Evolutionary conservation across 2,329 filamentous ascomycete species (phyloP).

Genomic region (Epicoccum sorghinum): DNA sequence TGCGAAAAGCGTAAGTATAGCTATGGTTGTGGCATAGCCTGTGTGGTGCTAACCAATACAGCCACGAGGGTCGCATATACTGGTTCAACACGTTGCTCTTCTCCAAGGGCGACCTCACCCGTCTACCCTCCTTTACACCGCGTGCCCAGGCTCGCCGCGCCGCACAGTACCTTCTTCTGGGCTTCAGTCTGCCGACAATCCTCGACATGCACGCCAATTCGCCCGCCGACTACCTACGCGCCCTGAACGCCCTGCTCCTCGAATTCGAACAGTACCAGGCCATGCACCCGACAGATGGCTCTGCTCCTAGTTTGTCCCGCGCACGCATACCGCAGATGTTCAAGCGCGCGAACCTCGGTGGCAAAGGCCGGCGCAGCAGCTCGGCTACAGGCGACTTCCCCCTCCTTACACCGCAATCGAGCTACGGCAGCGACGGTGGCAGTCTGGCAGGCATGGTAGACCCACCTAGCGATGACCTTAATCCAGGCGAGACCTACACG

Average conservation of each 20-base stretch:
- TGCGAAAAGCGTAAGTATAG: conserved; percentile 79
- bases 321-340: conserved; percentile 70
- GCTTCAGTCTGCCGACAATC: conserved; percentile 86
- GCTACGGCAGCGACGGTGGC: conserved; percentile 34
- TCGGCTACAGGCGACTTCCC: conserved; percentile 60
- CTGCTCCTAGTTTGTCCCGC: conserved; percentile 71
- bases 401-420: conserved; percentile 24
- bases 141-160: conserved; percentile 87
- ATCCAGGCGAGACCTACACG: conserved; percentile 81
- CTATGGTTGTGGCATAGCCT: no score
- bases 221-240: conserved; percentile 83
- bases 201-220: conserved; percentile 84
- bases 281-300: conserved; percentile 79
- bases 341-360: conserved; percentile 49
- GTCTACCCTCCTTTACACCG: conserved; percentile 84
- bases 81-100: conserved; percentile 99
- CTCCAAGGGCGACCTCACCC: conserved; percentile 77
- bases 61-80: conserved; percentile 91
- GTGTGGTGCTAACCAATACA: conserved; percentile 47
- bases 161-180: conserved; percentile 91
- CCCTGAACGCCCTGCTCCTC: conserved; percentile 80
- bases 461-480: conserved; percentile 43
- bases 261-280: conserved; percentile 96
- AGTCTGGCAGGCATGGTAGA: conserved; percentile 18
- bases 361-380: conserved; percentile 59